Base-by-base conservation (phyloP, 139 green algal species). In the Picochlorum sp. region DNA sequence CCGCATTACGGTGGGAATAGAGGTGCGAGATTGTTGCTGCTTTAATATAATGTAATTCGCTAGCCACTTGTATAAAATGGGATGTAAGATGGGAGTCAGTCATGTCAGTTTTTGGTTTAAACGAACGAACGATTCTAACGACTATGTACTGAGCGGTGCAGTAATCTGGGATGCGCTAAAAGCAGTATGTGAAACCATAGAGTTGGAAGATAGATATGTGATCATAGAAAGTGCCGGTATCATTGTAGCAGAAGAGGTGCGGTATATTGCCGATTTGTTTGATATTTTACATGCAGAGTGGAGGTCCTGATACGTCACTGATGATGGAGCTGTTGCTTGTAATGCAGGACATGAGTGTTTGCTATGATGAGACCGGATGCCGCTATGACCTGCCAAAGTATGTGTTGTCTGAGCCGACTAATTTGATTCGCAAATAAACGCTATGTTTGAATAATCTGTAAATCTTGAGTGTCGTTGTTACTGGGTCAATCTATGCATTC, bases 111-210 rank as follows among this genome's bases (percentile, higher is more conserved):
- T 55, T 55, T 55, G 25, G 47, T 33, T 37, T 24, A 12, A 55
- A 24, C 12, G 9, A 9, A 18, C 26, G 26, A 55, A n/a, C n/a
- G n/a, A n/a, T n/a, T n/a, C n/a, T 55, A 9, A 18, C 12, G 9
- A 33, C 72, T 52, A 81, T 88, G n/a, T n/a, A n/a, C n/a, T n/a
- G n/a, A n/a, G n/a, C n/a, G n/a, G n/a, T n/a, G n/a, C n/a, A n/a
- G 85, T 83, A 18, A 91, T 93, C 24, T 93, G 85, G 85, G 85
- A 93, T 54, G 80, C 85, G 2, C 55, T 93, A 2, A 76, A 74
- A 28, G 85, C 76, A 0, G 85, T 80, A 0, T 64, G 40, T 29
- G 75, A 85, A 12, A 51, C 72, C n/a, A n/a, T n/a, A 20, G 81
- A 95, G 44, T 33, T 76, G 20, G 63, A 74, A 9, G 85, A 78